These are phyloP conservation scores for Candolleomyces eurysporus DNA, from an alignment of 768 basidiomycete species.

Conservation along the genomic window DNA sequence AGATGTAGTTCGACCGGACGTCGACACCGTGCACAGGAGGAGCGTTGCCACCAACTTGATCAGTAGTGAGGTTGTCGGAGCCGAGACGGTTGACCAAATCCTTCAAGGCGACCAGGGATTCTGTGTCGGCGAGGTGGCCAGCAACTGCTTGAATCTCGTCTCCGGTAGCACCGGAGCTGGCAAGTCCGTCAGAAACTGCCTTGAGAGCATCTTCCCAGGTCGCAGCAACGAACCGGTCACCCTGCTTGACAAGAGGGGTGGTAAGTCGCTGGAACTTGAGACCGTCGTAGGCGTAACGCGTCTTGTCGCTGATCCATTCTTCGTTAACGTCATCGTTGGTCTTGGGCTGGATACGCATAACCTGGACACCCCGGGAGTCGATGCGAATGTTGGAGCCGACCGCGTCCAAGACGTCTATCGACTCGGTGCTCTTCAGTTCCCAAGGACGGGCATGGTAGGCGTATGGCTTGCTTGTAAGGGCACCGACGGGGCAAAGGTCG, in stretches of 20 bases:
- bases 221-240: slow-evolving; percentile 88
- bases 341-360: slow-evolving; percentile 96
- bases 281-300: slow-evolving; percentile 94
- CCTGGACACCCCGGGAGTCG: slow-evolving; percentile 91
- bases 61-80: slow-evolving; percentile 88
- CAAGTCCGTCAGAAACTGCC: slow-evolving; percentile 76
- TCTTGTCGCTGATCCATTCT: slow-evolving; percentile 99
- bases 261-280: slow-evolving; percentile 94
- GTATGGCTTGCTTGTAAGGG: slow-evolving; percentile 97
- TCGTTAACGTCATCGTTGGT: slow-evolving; percentile 99
- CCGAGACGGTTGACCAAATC: slow-evolving; percentile 91
- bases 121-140: slow-evolving; percentile 91
- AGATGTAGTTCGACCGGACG: slow-evolving; percentile 92
- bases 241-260: slow-evolving; percentile 83
- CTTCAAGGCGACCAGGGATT: slow-evolving; percentile 90
- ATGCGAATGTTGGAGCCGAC: slow-evolving; percentile 95
- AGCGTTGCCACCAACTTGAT: slow-evolving; percentile 65
- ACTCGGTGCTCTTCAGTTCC: slow-evolving; percentile 99
- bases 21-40: slow-evolving; percentile 82
- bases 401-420: slow-evolving; percentile 92
- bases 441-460: slow-evolving; percentile 97
- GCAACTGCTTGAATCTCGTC: slow-evolving; percentile 96
- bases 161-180: slow-evolving; percentile 74
- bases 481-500: slow-evolving; percentile 98
- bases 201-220: slow-evolving; percentile 89